Conservation (phyloP, 305 asterid species). For the Fraxinus albicans region DNA sequence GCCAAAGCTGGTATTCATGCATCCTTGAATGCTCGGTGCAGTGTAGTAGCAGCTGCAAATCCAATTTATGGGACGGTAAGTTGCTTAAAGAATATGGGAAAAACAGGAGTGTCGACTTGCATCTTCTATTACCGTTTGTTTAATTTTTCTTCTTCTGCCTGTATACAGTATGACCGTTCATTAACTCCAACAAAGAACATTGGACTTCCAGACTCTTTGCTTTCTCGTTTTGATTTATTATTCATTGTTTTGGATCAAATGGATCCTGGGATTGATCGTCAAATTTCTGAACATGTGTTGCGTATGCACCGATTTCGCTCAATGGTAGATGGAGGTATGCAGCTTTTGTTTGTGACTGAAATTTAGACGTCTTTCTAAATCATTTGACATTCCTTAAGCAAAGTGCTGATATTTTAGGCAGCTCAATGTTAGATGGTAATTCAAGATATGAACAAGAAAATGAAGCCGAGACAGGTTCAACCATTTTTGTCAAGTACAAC, state of each 20-base stretch:
- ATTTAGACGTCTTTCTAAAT: neutral
- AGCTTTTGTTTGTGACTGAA: constrained; percentile 10
- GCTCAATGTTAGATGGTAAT: constrained; percentile 44
- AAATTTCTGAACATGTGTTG: constrained; percentile 85
- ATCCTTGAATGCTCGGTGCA: constrained; percentile 96
- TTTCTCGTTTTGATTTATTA: constrained; percentile 94
- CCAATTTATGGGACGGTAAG: constrained; percentile 99
- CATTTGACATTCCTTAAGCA: constrained; percentile 1
- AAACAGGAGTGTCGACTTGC: neutral
- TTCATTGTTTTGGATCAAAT: constrained; percentile 98
- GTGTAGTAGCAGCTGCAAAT: constrained; percentile 99
- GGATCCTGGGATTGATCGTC: constrained; percentile 92
- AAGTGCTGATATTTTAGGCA: constrained; percentile 41
- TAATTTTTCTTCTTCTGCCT: constrained; percentile 8
- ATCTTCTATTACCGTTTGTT: constrained; percentile 10
- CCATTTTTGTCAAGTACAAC: constrained; percentile 84
- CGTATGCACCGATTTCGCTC: constrained; percentile 92
- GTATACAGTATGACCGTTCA: constrained; percentile 88
- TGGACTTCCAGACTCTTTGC: constrained; percentile 98
- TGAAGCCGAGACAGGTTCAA: constrained; percentile 63
- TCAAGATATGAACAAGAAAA: constrained; percentile 59
- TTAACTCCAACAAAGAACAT: constrained; percentile 95
- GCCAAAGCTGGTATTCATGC: constrained; percentile 99
- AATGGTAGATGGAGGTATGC: constrained; percentile 69
- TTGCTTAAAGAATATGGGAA: constrained; percentile 17